Evolutionary conservation across 345 rosid species (phyloP).

Genomic region (Cardamine occulta): DNA sequence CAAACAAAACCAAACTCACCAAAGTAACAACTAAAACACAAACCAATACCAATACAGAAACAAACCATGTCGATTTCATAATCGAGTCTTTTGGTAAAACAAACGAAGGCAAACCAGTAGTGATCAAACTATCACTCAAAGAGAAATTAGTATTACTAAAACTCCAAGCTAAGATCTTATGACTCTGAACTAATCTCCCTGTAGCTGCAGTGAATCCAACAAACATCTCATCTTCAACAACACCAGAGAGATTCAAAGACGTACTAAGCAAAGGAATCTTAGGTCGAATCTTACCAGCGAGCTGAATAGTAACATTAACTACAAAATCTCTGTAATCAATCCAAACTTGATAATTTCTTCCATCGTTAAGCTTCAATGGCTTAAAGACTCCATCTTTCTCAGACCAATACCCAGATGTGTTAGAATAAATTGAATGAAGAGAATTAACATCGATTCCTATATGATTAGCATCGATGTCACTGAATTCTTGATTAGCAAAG

Average conservation of each 20-base stretch:
- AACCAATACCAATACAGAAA: constrained; percentile 51
- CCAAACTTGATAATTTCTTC: constrained; percentile 86
- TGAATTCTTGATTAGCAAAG: constrained; percentile 52
- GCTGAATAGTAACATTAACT: constrained; percentile 49
- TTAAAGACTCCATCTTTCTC: constrained; percentile 45
- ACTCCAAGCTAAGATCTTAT: constrained; percentile 80
- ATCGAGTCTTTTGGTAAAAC: constrained; percentile 54
- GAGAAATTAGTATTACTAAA: constrained; percentile 66
- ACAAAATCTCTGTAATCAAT: constrained; percentile 56
- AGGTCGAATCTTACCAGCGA: constrained; percentile 48
- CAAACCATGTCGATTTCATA: constrained; percentile 49
- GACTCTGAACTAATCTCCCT: constrained; percentile 60
- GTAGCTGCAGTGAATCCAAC: constrained; percentile 77
- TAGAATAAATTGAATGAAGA: constrained; percentile 38
- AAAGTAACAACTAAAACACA: constrained; percentile 46
- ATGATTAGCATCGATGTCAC: constrained; percentile 54
- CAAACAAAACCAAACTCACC: constrained; percentile 35
- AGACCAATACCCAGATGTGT: constrained; percentile 49
- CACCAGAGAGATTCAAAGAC: constrained; percentile 54
- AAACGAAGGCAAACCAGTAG: constrained; percentile 73
- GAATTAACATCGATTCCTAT: constrained; percentile 55
- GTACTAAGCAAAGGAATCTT: constrained; percentile 54
- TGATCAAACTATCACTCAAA: constrained; percentile 57
- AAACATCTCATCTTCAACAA: constrained; percentile 72
- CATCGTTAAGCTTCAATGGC: constrained; percentile 62